Evolutionary conservation across 176 grass and related monocot genomes (phyloP), one percentile per base, ranked within the genome.

Genomic region (Triticum dicoccoides): DNA sequence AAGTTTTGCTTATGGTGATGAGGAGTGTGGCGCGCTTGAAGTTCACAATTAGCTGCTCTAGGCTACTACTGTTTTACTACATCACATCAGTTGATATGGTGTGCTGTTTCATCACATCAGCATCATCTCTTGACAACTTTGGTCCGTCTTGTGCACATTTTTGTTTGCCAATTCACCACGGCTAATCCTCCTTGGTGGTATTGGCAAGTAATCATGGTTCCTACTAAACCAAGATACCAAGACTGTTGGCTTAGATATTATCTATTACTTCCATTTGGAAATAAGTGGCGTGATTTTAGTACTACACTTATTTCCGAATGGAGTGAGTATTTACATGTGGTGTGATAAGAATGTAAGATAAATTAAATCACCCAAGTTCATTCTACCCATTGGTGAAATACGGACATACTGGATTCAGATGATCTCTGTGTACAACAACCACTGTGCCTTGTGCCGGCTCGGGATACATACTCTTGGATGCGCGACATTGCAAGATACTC

Each of bases 1-100:
- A 70, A 85, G 17, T 85, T 85, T 85, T 91, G 71, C 70, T 85
- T 88, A 68, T 87, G 33, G 33, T 78, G 67, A 54, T 76, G 61
- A 3, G 64, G 45, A 45, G 51, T 44, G 32, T 72, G 41, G 64
- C 47, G 27, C n/a, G 52, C 56, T 74, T 9, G 24, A 80, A 45
- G 18, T 39, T 42, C 30, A 65, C 11, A 44, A n/a, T 65, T 69
- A 34, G 83, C n/a, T 77, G 21, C 13, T 69, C 25, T 54, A 76
- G 52, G 27, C 70, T 82, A 33, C 70, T 82, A 33, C 11, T 76
- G 13, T 35, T 73, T 35, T 89, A 62, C 32, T 89, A 62, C 32
- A 76, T 64, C 61, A 45, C 56, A 83, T 59, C 74, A 25, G 38
- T 20, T 59, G 3, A 74, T 76, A 74, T 76, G 33, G 17, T 32